phyloP scores from a whole-genome alignment of 345 rosid genomes.

The Adansonia digitata region DNA sequence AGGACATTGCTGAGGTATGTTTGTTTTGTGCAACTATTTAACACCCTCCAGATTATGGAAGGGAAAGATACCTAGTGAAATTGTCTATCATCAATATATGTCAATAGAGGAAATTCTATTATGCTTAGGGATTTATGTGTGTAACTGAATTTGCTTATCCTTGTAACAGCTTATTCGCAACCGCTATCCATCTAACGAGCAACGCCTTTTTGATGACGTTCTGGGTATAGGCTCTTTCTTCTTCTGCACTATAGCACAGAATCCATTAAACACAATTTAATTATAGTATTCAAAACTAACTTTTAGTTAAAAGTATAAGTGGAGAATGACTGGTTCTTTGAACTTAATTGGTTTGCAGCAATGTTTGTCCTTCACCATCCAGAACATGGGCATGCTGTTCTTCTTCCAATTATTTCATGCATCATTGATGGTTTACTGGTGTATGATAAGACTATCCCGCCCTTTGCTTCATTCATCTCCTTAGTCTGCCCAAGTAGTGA shows the following conservation, averaged over 20 bases:
- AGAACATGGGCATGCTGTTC: constrained; percentile 97
- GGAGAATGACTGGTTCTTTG: constrained; percentile 4
- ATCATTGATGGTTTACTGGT: constrained; percentile 83
- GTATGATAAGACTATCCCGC: constrained; percentile 66
- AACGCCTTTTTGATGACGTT: constrained; percentile 87
- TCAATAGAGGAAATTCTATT: background rate
- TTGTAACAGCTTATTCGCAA: constrained; percentile 66
- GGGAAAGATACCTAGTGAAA: background rate
- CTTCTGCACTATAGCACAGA: background rate
- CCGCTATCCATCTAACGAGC: constrained; percentile 78
- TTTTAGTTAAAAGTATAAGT: background rate
- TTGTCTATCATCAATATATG: background rate
- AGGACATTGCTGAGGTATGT: constrained; percentile 86
- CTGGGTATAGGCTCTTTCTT: constrained; percentile 50
- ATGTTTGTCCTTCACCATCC: constrained; percentile 96
- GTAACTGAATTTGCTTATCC: constrained; percentile 9
- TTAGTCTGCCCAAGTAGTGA: constrained; percentile 76
- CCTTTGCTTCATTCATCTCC: constrained; percentile 92
- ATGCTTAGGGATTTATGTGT: background rate
- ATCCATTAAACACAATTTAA: too few species aligned
- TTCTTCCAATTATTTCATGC: constrained; percentile 91
- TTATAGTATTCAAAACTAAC: background rate
- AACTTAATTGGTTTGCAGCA: constrained; percentile 46
- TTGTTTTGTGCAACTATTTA: background rate
- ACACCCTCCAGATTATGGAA: background rate